phyloP scores from a whole-genome alignment of 2,329 filamentous ascomycete genomes.

The Neonectria ditissima region DNA sequence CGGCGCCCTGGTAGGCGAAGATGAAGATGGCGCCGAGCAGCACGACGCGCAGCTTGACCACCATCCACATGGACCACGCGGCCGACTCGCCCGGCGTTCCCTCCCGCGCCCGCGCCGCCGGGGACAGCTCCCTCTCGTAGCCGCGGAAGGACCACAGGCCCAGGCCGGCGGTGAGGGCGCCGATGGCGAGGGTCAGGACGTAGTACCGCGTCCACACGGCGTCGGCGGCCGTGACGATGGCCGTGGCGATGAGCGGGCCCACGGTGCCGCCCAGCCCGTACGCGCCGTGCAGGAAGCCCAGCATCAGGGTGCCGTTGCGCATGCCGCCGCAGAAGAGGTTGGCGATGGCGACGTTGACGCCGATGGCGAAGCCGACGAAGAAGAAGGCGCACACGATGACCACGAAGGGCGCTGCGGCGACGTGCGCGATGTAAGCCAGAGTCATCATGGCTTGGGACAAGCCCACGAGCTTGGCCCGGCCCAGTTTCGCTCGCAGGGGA shows the following conservation, averaged over 20 bases:
- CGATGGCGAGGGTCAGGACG: conserved; percentile 70
- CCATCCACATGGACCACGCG: conserved; percentile 59
- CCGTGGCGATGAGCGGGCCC: conserved; percentile 80
- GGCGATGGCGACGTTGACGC: conserved; percentile 66
- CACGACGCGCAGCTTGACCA: conserved; percentile 68
- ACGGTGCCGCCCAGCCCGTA: conserved; percentile 75
- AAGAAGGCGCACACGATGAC: conserved; percentile 77
- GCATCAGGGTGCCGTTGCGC: conserved; percentile 63
- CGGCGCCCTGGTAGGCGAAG: conserved; percentile 87
- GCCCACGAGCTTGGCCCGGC: conserved; percentile 73
- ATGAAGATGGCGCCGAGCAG: conserved; percentile 83
- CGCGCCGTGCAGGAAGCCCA: conserved; percentile 74
- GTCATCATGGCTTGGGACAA: conserved; percentile 68
- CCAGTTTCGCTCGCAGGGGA: conserved; percentile 69
- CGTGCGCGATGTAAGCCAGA: conserved; percentile 73
- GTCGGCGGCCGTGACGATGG: conserved; percentile 70
- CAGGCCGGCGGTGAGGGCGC: conserved; percentile 67
- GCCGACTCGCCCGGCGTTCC: conserved; percentile 40
- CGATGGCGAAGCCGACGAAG: conserved; percentile 70
- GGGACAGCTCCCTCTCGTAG: conserved; percentile 71
- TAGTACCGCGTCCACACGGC: conserved; percentile 80
- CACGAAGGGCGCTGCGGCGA: conserved; percentile 76
- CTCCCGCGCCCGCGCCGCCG: conserved; percentile 51
- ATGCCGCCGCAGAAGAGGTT: conserved; percentile 71
- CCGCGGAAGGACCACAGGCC: conserved; percentile 75